These are phyloP conservation scores for Boletus subparvulus DNA, from an alignment of 768 basidiomycete species.

Conservation along the genomic window DNA sequence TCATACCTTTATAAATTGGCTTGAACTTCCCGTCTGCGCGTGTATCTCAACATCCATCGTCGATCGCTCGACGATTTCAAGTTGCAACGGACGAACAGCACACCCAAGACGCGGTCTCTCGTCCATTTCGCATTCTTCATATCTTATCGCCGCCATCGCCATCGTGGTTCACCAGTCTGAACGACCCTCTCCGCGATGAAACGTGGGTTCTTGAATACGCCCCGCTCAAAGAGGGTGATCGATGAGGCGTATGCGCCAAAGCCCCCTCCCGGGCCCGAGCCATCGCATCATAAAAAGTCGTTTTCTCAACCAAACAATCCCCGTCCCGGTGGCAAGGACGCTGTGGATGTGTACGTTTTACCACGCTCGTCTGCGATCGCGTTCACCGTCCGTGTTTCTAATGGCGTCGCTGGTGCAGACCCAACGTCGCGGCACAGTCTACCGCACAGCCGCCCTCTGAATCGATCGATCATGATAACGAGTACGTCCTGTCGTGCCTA, in stretches of 20 bases:
- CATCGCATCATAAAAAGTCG: background rate
- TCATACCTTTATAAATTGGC: background rate
- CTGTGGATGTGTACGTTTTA: background rate
- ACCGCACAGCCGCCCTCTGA: no score
- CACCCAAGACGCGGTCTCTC: no score
- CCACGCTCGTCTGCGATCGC: background rate
- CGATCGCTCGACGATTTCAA: no score
- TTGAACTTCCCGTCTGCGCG: no score
- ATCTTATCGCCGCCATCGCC: no score
- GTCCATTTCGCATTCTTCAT: no score
- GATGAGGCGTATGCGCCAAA: slow-evolving; percentile 1
- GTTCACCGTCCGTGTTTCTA: no score
- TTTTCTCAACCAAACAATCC: no score
- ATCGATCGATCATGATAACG: background rate
- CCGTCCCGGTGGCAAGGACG: background rate
- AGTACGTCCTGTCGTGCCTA: background rate
- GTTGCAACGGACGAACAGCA: no score
- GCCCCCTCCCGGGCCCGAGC: background rate
- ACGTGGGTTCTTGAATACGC: slow-evolving; percentile 16
- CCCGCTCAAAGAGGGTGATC: slow-evolving; percentile 9
- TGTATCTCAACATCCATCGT: background rate
- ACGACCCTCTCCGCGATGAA: slow-evolving; percentile 12
- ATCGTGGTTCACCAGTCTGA: background rate
- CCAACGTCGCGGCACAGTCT: no score
- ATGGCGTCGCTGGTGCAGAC: background rate